These are phyloP conservation scores for Cladophialophora psammophila DNA, from an alignment of 2,329 filamentous ascomycete genomes.

Conservation along the genomic window DNA sequence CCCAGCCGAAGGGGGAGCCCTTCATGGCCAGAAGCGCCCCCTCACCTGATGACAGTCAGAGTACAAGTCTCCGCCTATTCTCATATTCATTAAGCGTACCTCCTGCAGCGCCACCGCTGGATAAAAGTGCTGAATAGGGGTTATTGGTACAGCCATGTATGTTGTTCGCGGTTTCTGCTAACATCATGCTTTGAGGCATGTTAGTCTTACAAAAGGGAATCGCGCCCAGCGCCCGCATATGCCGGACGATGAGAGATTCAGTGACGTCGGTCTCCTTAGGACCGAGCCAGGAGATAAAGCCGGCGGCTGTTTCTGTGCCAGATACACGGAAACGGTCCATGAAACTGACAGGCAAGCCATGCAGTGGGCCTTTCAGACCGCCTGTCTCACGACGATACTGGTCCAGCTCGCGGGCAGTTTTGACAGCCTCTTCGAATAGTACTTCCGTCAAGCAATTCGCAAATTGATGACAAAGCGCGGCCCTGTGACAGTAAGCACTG, in stretches of 20 bases:
- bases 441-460: slow-evolving; percentile 43
- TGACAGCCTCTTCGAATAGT: slow-evolving; percentile 40
- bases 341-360: slow-evolving; percentile 44
- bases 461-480: slow-evolving; percentile 40
- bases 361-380: slow-evolving; percentile 40
- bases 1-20: slow-evolving; percentile 44
- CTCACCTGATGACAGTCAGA: slow-evolving; percentile 41
- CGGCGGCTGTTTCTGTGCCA: slow-evolving; percentile 38
- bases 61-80: not conserved
- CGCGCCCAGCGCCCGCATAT: slow-evolving; percentile 55
- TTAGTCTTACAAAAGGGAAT: slow-evolving; percentile 59
- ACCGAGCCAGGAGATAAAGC: slow-evolving; percentile 35
- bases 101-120: slow-evolving; percentile 48
- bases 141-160: slow-evolving; percentile 52
- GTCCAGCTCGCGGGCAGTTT: slow-evolving; percentile 40
- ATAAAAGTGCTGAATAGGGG: slow-evolving; percentile 45
- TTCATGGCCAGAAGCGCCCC: slow-evolving; percentile 46
- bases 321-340: slow-evolving; percentile 43
- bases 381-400: slow-evolving; percentile 37
- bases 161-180: slow-evolving; percentile 50
- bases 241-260: slow-evolving; percentile 51
- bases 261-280: slow-evolving; percentile 27
- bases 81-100: slow-evolving; percentile 35
- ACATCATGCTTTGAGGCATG: slow-evolving; percentile 61
- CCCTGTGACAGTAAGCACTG: slow-evolving; percentile 40